Percentiles rank a stretch among this genome's conserved stretches.
phyloP scores from a whole-genome alignment of 2,329 filamentous ascomycete genomes.

The Colletotrichum cuscutae region DNA sequence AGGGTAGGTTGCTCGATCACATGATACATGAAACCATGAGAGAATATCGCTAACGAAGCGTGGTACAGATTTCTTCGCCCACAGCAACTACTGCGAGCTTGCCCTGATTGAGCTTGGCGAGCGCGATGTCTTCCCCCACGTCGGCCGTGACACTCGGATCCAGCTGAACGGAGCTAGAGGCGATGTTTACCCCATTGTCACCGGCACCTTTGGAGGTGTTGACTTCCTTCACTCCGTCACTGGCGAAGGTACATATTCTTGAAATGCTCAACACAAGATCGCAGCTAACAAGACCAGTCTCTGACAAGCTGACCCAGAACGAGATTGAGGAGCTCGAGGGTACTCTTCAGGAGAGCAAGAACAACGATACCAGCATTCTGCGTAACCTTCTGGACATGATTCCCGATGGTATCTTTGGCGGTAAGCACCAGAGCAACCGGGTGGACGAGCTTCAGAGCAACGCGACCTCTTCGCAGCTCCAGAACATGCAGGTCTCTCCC shows the following conservation, averaged over 20 bases:
- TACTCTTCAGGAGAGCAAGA: constrained; percentile 74
- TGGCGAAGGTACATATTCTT: constrained; percentile 62
- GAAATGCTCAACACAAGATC: not conserved
- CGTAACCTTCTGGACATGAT: constrained; percentile 85
- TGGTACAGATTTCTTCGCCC: constrained; percentile 80
- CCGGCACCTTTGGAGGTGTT: constrained; percentile 93
- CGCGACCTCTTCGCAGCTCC: constrained; percentile 78
- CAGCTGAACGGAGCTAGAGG: constrained; percentile 73
- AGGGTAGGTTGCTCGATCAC: constrained; percentile 61
- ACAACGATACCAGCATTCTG: constrained; percentile 77
- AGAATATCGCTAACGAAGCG: constrained; percentile 19
- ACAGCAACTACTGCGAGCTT: constrained; percentile 93
- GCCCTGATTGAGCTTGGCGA: constrained; percentile 89
- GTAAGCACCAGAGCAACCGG: constrained; percentile 77
- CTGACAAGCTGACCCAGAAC: constrained; percentile 90
- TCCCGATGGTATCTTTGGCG: constrained; percentile 82
- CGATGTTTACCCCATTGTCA: constrained; percentile 83
- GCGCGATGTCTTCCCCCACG: constrained; percentile 84
- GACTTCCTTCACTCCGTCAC: constrained; percentile 93
- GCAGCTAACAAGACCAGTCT: constrained; percentile 61
- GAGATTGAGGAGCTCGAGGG: constrained; percentile 90
- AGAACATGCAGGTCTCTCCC: constrained; percentile 79
- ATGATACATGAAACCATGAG: not conserved
- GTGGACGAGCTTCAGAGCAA: constrained; percentile 84
- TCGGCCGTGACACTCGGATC: constrained; percentile 79